Evolutionary conservation across 192 early-diverging fungal genomes (phyloP).

Genomic region (Rhizophagus sp.): DNA sequence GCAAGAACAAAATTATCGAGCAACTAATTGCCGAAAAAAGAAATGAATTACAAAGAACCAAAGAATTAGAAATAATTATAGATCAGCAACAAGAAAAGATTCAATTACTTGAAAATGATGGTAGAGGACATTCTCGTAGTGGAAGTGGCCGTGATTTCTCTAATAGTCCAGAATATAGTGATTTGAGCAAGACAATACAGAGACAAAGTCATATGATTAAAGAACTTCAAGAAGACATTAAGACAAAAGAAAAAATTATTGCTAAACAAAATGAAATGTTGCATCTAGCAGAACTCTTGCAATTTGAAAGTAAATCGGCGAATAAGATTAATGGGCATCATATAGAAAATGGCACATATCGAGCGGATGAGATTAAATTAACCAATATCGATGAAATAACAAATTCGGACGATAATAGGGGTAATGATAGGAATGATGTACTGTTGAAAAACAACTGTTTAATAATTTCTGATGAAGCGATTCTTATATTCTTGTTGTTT

Average conservation of each 20-base stretch:
- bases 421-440: not conserved
- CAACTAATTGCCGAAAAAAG: constrained; percentile 4
- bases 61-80: constrained; percentile 31
- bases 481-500: constrained; percentile 13
- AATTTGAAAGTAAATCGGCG: not conserved
- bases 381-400: not conserved
- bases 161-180: not conserved
- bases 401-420: not conserved
- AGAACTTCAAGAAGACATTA: not conserved
- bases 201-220: constrained; percentile 1
- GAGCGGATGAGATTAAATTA: not conserved
- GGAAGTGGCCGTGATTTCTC: not conserved
- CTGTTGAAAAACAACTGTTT: not conserved
- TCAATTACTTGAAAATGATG: constrained; percentile 34
- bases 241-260: not conserved
- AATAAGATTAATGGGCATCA: not conserved
- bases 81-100: constrained; percentile 35
- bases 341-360: not conserved
- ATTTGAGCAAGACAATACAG: constrained; percentile 8
- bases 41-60: constrained; percentile 27
- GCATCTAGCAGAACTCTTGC: not conserved
- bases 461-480: constrained; percentile 9
- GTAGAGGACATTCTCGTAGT: constrained; percentile 17
- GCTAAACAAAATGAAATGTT: constrained; percentile 13
- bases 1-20: constrained; percentile 13